Evolutionary conservation across 331 rosid genomes (phyloP).

Genomic region (Quercus phellos): DNA sequence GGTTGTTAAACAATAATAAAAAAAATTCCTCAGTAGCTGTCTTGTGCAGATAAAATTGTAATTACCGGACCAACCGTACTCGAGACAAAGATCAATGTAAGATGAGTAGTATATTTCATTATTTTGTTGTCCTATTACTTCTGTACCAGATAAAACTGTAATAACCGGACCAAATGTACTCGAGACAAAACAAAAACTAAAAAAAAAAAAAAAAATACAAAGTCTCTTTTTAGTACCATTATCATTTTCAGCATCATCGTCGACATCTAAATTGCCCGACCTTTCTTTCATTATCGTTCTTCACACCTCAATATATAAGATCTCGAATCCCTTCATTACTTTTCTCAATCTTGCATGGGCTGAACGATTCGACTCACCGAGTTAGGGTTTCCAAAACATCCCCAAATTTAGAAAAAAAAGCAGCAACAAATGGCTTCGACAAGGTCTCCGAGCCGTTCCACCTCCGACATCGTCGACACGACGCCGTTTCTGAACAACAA

Average conservation of each 20-base stretch:
- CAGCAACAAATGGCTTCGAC: conserved; percentile 48
- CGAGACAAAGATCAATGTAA: not conserved
- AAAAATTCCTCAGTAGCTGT: too few relatives aligned
- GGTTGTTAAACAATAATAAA: too few relatives aligned
- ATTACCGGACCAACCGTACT: conserved; percentile 2
- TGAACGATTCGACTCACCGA: conserved; percentile 12
- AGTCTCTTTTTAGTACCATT: not conserved
- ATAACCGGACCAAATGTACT: conserved; percentile 6
- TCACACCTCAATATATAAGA: too few relatives aligned
- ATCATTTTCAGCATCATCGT: not conserved
- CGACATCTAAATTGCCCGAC: not conserved
- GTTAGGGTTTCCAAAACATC: conserved; percentile 9
- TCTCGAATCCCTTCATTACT: too few relatives aligned
- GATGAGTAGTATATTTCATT: too few relatives aligned
- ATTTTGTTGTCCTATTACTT: too few relatives aligned
- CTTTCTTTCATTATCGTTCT: not conserved
- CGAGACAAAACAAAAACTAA: not conserved
- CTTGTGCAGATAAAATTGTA: not conserved
- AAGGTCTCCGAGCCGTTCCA: conserved; percentile 54
- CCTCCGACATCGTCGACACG: conserved; percentile 66
- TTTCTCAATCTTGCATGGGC: not conserved
- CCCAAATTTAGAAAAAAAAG: not conserved
- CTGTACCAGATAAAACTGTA: not conserved
- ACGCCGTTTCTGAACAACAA: conserved; percentile 50
- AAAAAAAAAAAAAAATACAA: not conserved